Evolutionary conservation across 1,284 basidiomycete species (phyloP).

Genomic region (Ustilago curta): DNA sequence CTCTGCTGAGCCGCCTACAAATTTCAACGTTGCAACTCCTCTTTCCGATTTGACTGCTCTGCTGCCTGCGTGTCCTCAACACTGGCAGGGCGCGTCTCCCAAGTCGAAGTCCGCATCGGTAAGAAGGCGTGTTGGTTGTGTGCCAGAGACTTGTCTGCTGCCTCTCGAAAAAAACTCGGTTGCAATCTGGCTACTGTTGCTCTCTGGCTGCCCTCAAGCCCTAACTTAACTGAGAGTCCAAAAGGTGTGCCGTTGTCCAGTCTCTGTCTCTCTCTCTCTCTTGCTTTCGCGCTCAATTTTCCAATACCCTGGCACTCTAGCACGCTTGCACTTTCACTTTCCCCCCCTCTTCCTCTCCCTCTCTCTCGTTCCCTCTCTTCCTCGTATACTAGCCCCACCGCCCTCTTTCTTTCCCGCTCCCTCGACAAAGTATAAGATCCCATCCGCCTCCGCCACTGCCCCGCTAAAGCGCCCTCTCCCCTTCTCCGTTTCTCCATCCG

Average conservation of each 20-base stretch:
- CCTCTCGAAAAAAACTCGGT: conserved; percentile 13
- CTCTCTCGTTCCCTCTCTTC: background rate
- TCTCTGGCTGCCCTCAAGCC: conserved; percentile 10
- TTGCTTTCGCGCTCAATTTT: conserved; percentile 16
- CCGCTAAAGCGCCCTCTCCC: conserved; percentile 20
- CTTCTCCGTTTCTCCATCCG: conserved; percentile 28
- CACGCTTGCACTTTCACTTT: conserved; percentile 6
- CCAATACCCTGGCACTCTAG: conserved; percentile 19
- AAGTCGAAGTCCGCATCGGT: conserved; percentile 25
- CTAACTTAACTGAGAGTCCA: background rate
- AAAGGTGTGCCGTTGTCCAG: background rate
- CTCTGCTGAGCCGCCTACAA: conserved; percentile 3
- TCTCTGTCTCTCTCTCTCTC: no score
- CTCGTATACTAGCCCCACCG: no score
- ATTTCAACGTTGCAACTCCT: conserved; percentile 21
- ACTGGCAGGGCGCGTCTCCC: conserved; percentile 23
- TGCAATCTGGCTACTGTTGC: conserved; percentile 26
- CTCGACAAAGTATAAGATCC: conserved; percentile 33
- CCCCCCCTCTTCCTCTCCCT: background rate
- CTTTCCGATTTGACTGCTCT: conserved; percentile 17
- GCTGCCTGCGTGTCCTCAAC: conserved; percentile 12
- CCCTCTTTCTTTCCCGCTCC: conserved; percentile 4
- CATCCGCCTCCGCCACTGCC: conserved; percentile 17
- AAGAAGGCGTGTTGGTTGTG: conserved; percentile 7
- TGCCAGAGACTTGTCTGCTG: conserved; percentile 28